A percentile compares a stretch with the other conserved stretches of the same genome.
Evolutionary conservation across 2,329 filamentous ascomycete species (phyloP).

Genomic region (Amauroascus niger): DNA sequence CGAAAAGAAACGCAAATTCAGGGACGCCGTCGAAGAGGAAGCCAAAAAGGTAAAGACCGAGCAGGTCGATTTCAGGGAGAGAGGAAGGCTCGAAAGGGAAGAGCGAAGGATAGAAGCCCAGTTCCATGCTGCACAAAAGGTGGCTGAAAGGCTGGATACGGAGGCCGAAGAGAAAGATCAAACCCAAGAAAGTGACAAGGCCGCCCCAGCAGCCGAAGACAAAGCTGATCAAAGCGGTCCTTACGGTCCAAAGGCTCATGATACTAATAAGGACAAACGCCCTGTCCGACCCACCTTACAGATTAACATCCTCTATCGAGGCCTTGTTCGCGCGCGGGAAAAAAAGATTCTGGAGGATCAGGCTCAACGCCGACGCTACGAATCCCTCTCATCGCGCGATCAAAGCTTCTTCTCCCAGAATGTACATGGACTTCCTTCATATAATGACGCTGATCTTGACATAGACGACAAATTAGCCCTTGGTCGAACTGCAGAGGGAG

Average conservation of each 20-base stretch:
- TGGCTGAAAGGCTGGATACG: conserved; percentile 65
- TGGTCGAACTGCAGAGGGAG: conserved; percentile 43
- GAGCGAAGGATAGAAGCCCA: conserved; percentile 58
- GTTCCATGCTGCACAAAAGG: conserved; percentile 68
- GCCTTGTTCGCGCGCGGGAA: conserved; percentile 59
- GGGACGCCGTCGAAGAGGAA: conserved; percentile 50
- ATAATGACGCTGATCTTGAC: conserved; percentile 57
- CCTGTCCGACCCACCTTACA: conserved; percentile 48
- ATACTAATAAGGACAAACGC: not conserved
- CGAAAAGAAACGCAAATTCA: conserved; percentile 67
- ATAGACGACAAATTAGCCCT: conserved; percentile 61
- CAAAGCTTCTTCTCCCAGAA: conserved; percentile 20
- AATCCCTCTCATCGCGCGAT: conserved; percentile 45
- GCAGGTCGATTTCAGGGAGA: conserved; percentile 62
- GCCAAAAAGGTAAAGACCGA: conserved; percentile 55
- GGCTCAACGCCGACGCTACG: conserved; percentile 56
- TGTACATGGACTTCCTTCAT: conserved; percentile 37
- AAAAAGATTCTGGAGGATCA: conserved; percentile 58
- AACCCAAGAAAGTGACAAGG: conserved; percentile 14
- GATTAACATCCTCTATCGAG: conserved; percentile 71
- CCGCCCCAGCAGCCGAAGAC: not conserved
- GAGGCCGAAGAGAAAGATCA: conserved; percentile 19
- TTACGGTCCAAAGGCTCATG: conserved; percentile 1
- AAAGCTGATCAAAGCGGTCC: conserved; percentile 15
- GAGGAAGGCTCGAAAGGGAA: conserved; percentile 61